Evolutionary conservation across 2,329 filamentous ascomycete genomes (phyloP), one percentile per base, ranked within the genome.

Genomic region (Beauveria brongniartii): DNA sequence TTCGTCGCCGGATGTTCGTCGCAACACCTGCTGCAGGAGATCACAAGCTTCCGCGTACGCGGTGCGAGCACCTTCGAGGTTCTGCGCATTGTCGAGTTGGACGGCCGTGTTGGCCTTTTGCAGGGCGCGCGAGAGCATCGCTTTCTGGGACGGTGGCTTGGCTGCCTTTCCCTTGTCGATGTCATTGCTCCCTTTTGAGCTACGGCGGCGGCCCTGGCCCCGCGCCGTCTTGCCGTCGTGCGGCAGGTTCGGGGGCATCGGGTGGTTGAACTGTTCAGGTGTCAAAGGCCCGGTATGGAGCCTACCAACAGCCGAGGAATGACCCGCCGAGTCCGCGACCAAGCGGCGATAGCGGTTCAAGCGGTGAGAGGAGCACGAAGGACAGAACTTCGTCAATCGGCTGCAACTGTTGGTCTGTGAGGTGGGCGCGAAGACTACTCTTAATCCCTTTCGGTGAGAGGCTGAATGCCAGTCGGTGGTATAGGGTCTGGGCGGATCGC

Each of bases 81-180:
- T 96, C 69, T 94, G 90, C 16, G 91, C 92, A 82, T 97, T 97
- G 75, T 99, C 94, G 46, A 99, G 83, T 66, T 97, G 83, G 28
- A 99, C 94, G 24, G 94, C 94, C 14, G 91, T 93, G 70, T 99
- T 97, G 55, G 94, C 94, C 75, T 97, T 96, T 71, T 96, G 89
- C 59, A 99, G 78, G 0, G 94, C 94, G 67, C 90, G 90, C n/a
- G 93, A 96, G 41, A 99, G 82, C 92, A 97, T 97, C 12, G 88
- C 90, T 78, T 97, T 97, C 72, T 97, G 89, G 1, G 89, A 91
- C 16, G 84, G 84, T n/a, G 75, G 75, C 64, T 80, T 80, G n/a
- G 63, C 46, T 18, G 63, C 61, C 10, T 70, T 69, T 48, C 60
- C 60, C 59, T 67, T 74, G 40, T 66, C 56, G 24, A 64, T 52